Percentiles rank a stretch among this genome's conserved stretches.
phyloP scores from a whole-genome alignment of 164 flowering plant genomes.

The Platanus orientalis region DNA sequence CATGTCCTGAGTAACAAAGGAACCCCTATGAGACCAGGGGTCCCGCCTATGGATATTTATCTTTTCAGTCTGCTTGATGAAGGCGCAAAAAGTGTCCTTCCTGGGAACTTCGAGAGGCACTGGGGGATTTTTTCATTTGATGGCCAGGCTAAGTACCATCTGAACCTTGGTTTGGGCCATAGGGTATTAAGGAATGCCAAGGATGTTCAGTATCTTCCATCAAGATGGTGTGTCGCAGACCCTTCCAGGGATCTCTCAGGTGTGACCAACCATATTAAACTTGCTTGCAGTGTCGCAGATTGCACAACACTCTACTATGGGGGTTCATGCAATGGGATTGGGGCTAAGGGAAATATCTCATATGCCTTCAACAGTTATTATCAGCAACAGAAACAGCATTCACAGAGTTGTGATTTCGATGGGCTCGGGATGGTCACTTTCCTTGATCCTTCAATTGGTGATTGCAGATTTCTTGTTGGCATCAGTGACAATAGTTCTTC shows the following conservation, averaged over 20 bases:
- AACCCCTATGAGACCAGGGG: slow-evolving; percentile 79
- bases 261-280: slow-evolving; percentile 56
- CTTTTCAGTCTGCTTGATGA: slow-evolving; percentile 86
- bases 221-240: slow-evolving; percentile 89
- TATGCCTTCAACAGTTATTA: slow-evolving; percentile 94
- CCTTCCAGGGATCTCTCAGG: slow-evolving; percentile 54
- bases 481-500: slow-evolving; percentile 36
- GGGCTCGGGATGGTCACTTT: slow-evolving; percentile 88
- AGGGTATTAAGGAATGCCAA: slow-evolving; percentile 57
- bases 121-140: slow-evolving; percentile 96
- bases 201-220: slow-evolving; percentile 74
- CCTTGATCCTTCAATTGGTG: slow-evolving; percentile 79
- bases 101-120: slow-evolving; percentile 92
- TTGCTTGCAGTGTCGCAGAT: slow-evolving; percentile 81
- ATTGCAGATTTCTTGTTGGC: slow-evolving; percentile 86
- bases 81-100: slow-evolving; percentile 68
- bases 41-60: slow-evolving; percentile 75
- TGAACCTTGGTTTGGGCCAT: slow-evolving; percentile 73
- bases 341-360: slow-evolving; percentile 74
- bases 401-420: slow-evolving; percentile 73
- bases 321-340: slow-evolving; percentile 87
- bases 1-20: slow-evolving; percentile 66
- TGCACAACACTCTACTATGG: slow-evolving; percentile 83
- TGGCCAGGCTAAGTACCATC: slow-evolving; percentile 76
- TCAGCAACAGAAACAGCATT: slow-evolving; percentile 71